phyloP scores from a whole-genome alignment of 345 rosid species.

The Gynandropsis gynandra region DNA sequence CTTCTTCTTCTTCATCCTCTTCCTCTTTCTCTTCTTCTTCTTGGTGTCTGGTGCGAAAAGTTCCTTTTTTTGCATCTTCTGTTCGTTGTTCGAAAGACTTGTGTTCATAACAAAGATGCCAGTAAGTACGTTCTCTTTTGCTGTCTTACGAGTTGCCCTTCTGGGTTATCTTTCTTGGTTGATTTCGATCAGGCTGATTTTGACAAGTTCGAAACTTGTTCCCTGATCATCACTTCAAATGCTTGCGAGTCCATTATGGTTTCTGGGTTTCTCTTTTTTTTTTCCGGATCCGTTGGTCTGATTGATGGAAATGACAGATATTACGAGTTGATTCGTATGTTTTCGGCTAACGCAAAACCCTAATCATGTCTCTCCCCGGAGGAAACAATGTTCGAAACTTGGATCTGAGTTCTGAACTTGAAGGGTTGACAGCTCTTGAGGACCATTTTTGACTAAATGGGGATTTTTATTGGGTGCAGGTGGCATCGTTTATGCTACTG shows the following conservation, averaged over 20 bases:
- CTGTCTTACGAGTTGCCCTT: slow-evolving; percentile 15
- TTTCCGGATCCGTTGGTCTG: slow-evolving; percentile 10
- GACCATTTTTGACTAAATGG: background rate
- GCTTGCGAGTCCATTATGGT: background rate
- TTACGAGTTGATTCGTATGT: background rate
- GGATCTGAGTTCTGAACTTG: slow-evolving; percentile 19
- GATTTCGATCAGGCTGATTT: background rate
- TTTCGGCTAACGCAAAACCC: too few species aligned
- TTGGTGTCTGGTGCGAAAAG: slow-evolving; percentile 21
- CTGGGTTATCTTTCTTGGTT: too few species aligned
- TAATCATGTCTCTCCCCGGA: too few species aligned
- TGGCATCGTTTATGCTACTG: slow-evolving; percentile 20
- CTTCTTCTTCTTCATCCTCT: too few species aligned
- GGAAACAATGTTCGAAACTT: too few species aligned
- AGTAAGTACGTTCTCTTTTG: slow-evolving; percentile 23
- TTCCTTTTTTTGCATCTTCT: slow-evolving; percentile 10
- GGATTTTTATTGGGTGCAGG: background rate
- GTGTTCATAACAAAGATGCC: slow-evolving; percentile 18
- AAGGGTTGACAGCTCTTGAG: too few species aligned
- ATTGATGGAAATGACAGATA: background rate
- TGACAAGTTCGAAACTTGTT: background rate
- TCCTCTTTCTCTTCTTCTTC: slow-evolving; percentile 16
- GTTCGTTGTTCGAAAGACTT: slow-evolving; percentile 12
- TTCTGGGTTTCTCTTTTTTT: slow-evolving; percentile 13
- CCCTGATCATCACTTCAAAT: background rate